Conservation (phyloP, 768 basidiomycete species). For the Psilocybe subaeruginosa region DNA sequence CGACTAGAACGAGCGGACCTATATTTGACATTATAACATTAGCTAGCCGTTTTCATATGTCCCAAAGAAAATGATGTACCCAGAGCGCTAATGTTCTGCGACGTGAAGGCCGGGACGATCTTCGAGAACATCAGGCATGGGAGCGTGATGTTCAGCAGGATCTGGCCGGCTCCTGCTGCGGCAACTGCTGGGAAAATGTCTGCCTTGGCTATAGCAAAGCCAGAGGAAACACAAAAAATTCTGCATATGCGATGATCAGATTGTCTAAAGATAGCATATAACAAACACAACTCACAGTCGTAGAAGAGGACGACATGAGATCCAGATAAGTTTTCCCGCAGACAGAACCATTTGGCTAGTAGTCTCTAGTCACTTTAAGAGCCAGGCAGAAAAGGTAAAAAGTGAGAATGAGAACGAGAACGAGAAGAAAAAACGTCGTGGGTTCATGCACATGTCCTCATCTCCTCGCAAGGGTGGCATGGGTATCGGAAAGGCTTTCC, state of each 20-base stretch:
- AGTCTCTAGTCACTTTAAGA: background rate
- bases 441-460: background rate
- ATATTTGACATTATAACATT: background rate
- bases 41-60: background rate
- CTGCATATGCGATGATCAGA: constrained; percentile 32
- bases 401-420: background rate
- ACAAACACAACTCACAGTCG: constrained; percentile 49
- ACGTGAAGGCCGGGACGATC: constrained; percentile 66
- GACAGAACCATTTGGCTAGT: constrained; percentile 21
- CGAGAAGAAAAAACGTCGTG: background rate
- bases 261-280: background rate
- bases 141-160: constrained; percentile 64
- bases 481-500: background rate
- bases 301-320: constrained; percentile 60
- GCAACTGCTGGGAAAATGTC: constrained; percentile 63
- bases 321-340: constrained; percentile 59
- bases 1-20: constrained; percentile 71
- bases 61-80: constrained; percentile 36
- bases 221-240: constrained; percentile 54
- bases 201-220: constrained; percentile 60
- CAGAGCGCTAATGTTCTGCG: constrained; percentile 56
- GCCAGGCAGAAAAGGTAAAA: background rate
- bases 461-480: background rate
- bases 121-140: constrained; percentile 74
- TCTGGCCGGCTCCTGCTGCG: constrained; percentile 60